These are phyloP conservation scores for Thalassiosira profunda DNA, from an alignment of 108 stramenopile species.

Conservation along the genomic window DNA sequence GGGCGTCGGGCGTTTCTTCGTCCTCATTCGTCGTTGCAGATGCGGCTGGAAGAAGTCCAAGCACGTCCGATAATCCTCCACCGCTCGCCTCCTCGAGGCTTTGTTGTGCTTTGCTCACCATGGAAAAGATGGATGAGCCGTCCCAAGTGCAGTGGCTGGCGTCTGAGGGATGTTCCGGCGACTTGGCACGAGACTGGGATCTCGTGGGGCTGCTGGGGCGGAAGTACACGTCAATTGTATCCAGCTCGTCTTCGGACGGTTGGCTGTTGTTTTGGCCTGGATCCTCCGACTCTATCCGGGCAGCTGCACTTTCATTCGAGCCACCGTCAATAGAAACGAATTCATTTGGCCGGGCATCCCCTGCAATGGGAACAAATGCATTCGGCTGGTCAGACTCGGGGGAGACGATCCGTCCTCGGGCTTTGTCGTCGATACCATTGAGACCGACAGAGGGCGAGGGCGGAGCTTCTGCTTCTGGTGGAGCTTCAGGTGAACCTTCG, in stretches of 20 bases:
- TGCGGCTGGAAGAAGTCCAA: no score
- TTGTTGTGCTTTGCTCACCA: slow-evolving; percentile 12
- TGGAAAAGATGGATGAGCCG: slow-evolving; percentile 15
- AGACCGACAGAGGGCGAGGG: not conserved
- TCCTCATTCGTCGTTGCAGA: not conserved
- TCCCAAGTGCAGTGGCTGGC: slow-evolving; percentile 34
- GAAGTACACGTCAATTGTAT: slow-evolving; percentile 37
- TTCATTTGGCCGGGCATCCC: no score
- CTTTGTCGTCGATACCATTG: not conserved
- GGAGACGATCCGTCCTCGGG: not conserved
- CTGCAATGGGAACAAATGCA: no score
- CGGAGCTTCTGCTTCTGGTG: not conserved
- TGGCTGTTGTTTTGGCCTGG: not conserved
- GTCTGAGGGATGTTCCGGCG: slow-evolving; percentile 3
- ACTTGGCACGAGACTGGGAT: no score
- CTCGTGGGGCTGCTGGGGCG: slow-evolving; percentile 1
- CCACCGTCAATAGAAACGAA: no score
- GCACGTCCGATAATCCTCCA: slow-evolving; percentile 19
- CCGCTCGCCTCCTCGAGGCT: slow-evolving; percentile 7
- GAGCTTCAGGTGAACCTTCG: no score
- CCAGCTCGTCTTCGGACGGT: slow-evolving; percentile 16
- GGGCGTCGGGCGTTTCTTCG: not conserved
- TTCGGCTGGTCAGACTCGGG: not conserved
- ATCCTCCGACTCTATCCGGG: not conserved
- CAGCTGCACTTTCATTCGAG: no score